Base-by-base conservation (phyloP, 192 early-diverging fungal genomes). In the Linnemannia hyalina region DNA sequence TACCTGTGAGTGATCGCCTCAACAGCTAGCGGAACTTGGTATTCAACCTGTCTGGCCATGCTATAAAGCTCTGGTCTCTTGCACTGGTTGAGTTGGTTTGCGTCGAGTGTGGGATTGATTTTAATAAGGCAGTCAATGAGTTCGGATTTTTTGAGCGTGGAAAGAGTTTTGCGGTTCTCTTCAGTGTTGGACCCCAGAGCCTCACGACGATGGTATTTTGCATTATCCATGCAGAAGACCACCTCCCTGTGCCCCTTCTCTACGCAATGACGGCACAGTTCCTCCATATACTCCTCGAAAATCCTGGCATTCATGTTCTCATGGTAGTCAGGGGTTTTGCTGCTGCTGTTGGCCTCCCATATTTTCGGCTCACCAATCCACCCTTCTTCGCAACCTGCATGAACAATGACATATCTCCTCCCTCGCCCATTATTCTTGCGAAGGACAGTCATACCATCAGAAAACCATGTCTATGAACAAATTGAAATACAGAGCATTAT, bases 211-310 rank as follows among this genome's bases (percentile, higher is more conserved):
- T 80, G 79, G 38, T 80, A 74, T 73, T 80, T 80, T 40, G 79
- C 79, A 72, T 80, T 80, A 52, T 80, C 79, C 79, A 80, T 68
- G 73, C 79, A 74, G 63, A 80, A 80, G 26, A 80, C 73, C 36
- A 80, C 63, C 73, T 69, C 46, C 44, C 7, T 54, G 49, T 73
- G 41, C 9, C 71, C 73, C 42, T 55, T 46, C 29, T 47, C 23
- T 26, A 20, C 41, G 79, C 73, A 73, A 47, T 44, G 55, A 0
- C 11, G 1, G 29, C 69, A 73, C 46, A 80, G 40, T 10, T 57
- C 41, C n/a, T 80, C 70, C 70, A 74, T 73, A 20, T 80, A 80
- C 9, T 74, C 44, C 22, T 74, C 57, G 46, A 80, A 74, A 6
- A 63, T 63, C 3, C 40, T 47, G 11, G 57, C 55, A 10, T 80